A percentile compares a stretch with the other conserved stretches of the same genome.
phyloP scores from a whole-genome alignment of 345 rosid genomes.

The Sonneratia caseolaris region DNA sequence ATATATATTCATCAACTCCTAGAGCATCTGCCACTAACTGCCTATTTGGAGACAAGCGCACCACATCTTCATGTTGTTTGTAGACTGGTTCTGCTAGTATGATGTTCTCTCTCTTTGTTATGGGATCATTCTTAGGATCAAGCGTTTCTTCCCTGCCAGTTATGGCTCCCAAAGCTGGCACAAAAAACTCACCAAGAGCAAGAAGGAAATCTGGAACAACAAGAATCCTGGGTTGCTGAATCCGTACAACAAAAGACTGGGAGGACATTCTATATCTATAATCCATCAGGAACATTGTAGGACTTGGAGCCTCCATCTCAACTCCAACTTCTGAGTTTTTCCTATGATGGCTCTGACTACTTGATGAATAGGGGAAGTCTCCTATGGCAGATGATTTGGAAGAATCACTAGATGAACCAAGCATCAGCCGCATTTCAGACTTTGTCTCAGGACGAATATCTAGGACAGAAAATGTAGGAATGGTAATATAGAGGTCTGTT shows the following conservation, averaged over 20 bases:
- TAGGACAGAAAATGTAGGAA: constrained; percentile 79
- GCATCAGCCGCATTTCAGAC: constrained; percentile 99
- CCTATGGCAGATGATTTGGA: constrained; percentile 60
- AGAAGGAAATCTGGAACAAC: constrained; percentile 97
- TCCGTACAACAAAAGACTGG: constrained; percentile 70
- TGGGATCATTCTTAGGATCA: constrained; percentile 93
- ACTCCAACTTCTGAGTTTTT: constrained; percentile 32
- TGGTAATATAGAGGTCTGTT: constrained; percentile 81
- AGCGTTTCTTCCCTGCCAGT: constrained; percentile 87
- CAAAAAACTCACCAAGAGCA: constrained; percentile 88
- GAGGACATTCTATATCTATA: constrained; percentile 86
- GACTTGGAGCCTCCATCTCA: constrained; percentile 51
- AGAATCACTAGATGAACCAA: constrained; percentile 87
- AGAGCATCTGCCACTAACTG: constrained; percentile 73
- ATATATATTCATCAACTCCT: constrained; percentile 71
- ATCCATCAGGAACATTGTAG: constrained; percentile 95
- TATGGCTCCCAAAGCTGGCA: constrained; percentile 77
- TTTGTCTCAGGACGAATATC: constrained; percentile 81
- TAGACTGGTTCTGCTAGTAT: constrained; percentile 59
- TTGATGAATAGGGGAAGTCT: constrained; percentile 40
- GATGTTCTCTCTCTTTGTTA: constrained; percentile 53
- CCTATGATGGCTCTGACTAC: constrained; percentile 43
- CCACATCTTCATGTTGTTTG: constrained; percentile 71
- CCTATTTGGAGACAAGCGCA: constrained; percentile 67
- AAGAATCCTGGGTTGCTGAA: constrained; percentile 93